Conservation (phyloP, 2,329 filamentous ascomycete species). For the Emericellopsis atlantica region DNA sequence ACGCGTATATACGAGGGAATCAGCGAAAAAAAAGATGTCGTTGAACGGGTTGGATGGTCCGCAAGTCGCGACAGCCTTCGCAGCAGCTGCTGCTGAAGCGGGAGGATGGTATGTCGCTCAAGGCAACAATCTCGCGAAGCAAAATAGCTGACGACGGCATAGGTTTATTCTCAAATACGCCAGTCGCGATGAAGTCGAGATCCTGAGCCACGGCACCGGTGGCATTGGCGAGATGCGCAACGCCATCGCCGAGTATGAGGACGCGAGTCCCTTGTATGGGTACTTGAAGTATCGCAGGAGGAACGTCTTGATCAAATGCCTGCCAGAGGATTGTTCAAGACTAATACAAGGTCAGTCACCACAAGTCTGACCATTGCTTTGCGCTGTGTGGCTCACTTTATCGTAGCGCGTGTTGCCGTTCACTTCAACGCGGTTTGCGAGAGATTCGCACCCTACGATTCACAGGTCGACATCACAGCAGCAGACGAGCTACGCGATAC, state of each 20-base stretch:
- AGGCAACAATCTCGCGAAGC: no score
- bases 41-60: slow-evolving; percentile 84
- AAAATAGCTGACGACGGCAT: slow-evolving; percentile 3
- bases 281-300: slow-evolving; percentile 81
- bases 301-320: slow-evolving; percentile 85
- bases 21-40: slow-evolving; percentile 56
- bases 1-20: no score
- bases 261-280: slow-evolving; percentile 81
- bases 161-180: slow-evolving; percentile 95
- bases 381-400: not conserved
- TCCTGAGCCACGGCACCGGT: slow-evolving; percentile 64
- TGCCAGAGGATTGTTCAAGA: slow-evolving; percentile 82
- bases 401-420: slow-evolving; percentile 65
- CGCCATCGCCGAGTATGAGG: slow-evolving; percentile 65
- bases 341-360: slow-evolving; percentile 68
- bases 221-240: slow-evolving; percentile 77
- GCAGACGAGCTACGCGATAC: slow-evolving; percentile 77
- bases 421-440: slow-evolving; percentile 58
- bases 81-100: slow-evolving; percentile 64
- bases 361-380: not conserved
- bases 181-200: slow-evolving; percentile 74
- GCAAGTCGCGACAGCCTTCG: slow-evolving; percentile 74
- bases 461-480: slow-evolving; percentile 62
- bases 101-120: slow-evolving; percentile 72
- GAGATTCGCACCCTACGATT: slow-evolving; percentile 75